Evolutionary conservation across 352 stramenopile species (phyloP).

Genomic region (Aphanomyces stellatus): DNA sequence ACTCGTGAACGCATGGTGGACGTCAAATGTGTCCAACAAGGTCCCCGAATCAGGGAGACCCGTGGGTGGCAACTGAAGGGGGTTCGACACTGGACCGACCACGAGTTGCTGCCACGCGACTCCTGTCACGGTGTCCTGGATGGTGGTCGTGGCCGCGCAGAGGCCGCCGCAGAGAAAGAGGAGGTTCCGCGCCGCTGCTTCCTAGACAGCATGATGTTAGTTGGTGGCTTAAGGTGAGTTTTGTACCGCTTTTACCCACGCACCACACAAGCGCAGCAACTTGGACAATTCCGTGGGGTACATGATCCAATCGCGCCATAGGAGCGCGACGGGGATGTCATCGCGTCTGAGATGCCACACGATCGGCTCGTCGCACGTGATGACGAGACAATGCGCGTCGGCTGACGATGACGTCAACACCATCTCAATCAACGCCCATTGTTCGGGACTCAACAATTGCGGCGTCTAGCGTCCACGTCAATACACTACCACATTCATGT

Average conservation of each 20-base stretch:
- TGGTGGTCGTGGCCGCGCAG: conserved; percentile 27
- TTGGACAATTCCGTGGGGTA: conserved; percentile 33
- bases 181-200: conserved; percentile 35
- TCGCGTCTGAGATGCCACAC: conserved; percentile 26
- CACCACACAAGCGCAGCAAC: conserved; percentile 33
- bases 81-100: conserved; percentile 12
- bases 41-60: background rate
- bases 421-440: background rate
- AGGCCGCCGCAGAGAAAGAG: conserved; percentile 36
- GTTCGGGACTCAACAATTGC: background rate
- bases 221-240: background rate
- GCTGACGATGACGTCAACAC: background rate
- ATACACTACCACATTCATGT: background rate
- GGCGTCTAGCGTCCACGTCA: background rate
- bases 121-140: conserved; percentile 23
- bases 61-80: background rate
- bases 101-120: conserved; percentile 13
- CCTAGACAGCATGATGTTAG: conserved; percentile 7
- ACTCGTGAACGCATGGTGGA: background rate
- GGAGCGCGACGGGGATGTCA: background rate
- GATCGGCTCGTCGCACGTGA: conserved; percentile 51
- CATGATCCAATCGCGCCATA: conserved; percentile 28
- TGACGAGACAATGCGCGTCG: conserved; percentile 23
- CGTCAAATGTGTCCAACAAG: conserved; percentile 10
- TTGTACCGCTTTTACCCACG: conserved; percentile 26